These are phyloP conservation scores for Buxus sempervirens DNA, from an alignment of 164 flowering plant genomes.

Conservation along the genomic window DNA sequence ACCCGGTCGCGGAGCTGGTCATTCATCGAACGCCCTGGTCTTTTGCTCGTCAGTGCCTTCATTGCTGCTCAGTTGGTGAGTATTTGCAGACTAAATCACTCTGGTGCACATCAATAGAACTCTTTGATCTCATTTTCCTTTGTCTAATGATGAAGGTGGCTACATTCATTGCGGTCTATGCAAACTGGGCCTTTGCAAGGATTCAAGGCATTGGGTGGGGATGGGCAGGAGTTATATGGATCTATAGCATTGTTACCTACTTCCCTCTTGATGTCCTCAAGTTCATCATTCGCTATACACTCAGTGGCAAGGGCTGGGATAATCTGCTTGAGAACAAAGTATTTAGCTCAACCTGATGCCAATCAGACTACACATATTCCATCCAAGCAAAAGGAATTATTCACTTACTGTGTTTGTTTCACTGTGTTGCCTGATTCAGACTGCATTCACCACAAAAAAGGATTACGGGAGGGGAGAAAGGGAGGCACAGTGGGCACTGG, in stretches of 20 bases:
- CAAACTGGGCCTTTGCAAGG: constrained; percentile 56
- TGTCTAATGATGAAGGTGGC: constrained; percentile 37
- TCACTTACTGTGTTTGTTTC: neutral
- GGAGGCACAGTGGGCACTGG: constrained; percentile 82
- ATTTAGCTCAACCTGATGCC: too few relatives aligned
- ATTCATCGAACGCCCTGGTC: constrained; percentile 75
- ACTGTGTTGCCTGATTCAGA: constrained; percentile 28
- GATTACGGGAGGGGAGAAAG: constrained; percentile 84
- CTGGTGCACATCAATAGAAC: too few relatives aligned
- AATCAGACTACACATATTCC: too few relatives aligned
- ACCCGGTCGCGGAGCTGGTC: constrained; percentile 89
- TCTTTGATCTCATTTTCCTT: neutral
- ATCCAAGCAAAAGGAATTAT: too few relatives aligned
- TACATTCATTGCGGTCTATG: constrained; percentile 60
- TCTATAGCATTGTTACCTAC: constrained; percentile 61
- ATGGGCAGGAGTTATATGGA: constrained; percentile 78
- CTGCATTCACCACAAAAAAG: constrained; percentile 79
- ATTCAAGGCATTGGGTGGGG: constrained; percentile 77
- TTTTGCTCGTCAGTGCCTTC: constrained; percentile 63
- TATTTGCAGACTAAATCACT: neutral
- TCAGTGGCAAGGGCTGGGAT: constrained; percentile 70
- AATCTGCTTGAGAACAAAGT: constrained; percentile 53
- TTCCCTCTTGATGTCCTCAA: constrained; percentile 74
- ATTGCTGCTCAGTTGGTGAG: constrained; percentile 63
- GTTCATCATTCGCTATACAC: constrained; percentile 47